These are phyloP conservation scores for Kuraishia ogatae DNA, from an alignment of 805 yeast species.

Conservation along the genomic window DNA sequence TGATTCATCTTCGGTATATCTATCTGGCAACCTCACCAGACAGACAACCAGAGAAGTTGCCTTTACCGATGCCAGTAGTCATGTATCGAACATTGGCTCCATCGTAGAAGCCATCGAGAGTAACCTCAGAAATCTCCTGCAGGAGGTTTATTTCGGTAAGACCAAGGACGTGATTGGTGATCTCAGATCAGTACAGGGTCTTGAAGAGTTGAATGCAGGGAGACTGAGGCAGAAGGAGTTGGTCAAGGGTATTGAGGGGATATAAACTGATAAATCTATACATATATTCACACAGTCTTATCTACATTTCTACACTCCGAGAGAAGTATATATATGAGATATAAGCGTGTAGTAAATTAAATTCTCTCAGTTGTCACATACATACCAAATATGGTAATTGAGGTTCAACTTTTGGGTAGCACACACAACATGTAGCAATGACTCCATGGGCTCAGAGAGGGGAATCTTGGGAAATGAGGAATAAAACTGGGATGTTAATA, in stretches of 20 bases:
- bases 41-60: constrained; percentile 56
- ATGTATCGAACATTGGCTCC: constrained; percentile 78
- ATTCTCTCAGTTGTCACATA: too few relatives aligned
- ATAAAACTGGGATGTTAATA: too few relatives aligned
- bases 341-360: too few relatives aligned
- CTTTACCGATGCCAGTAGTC: constrained; percentile 47
- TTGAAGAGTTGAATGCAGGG: constrained; percentile 27
- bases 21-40: constrained; percentile 82
- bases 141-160: constrained; percentile 93
- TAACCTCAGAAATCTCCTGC: constrained; percentile 76
- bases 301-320: too few relatives aligned
- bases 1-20: constrained; percentile 22
- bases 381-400: too few relatives aligned
- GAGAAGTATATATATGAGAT: too few relatives aligned
- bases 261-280: constrained; percentile 7
- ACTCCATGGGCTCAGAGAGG: too few relatives aligned
- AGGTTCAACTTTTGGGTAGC: too few relatives aligned
- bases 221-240: constrained; percentile 30
- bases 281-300: too few relatives aligned
- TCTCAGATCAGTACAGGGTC: constrained; percentile 35
- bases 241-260: constrained; percentile 25
- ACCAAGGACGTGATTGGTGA: constrained; percentile 81
- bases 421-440: too few relatives aligned
- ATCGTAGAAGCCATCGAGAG: constrained; percentile 84
- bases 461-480: too few relatives aligned